These are phyloP conservation scores for Epichloe hybrida DNA, from an alignment of 2,329 filamentous ascomycete genomes.

Conservation along the genomic window DNA sequence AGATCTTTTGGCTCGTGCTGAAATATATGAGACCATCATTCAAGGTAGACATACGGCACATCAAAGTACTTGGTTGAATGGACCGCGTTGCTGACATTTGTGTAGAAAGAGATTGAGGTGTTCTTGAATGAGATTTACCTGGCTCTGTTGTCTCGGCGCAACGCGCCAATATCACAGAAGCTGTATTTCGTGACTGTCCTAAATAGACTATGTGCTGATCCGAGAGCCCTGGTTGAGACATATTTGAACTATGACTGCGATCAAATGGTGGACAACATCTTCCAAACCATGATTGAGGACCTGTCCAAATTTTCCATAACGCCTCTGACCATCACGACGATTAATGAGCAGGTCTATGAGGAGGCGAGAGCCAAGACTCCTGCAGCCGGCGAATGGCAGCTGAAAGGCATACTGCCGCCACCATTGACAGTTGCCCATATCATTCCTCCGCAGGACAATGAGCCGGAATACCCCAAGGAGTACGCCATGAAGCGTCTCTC, in stretches of 20 bases:
- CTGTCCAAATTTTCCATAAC: constrained; percentile 75
- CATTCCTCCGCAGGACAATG: constrained; percentile 40
- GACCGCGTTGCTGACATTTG: constrained; percentile 13
- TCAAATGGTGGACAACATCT: constrained; percentile 89
- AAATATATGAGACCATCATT: constrained; percentile 87
- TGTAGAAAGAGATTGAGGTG: constrained; percentile 87
- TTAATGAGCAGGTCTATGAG: constrained; percentile 77
- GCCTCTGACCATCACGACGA: constrained; percentile 58
- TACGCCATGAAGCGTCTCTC: constrained; percentile 85
- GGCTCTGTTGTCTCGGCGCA: constrained; percentile 76
- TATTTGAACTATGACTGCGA: constrained; percentile 99
- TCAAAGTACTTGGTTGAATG: not conserved
- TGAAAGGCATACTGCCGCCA: constrained; percentile 72
- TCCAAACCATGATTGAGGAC: constrained; percentile 88
- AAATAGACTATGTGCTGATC: constrained; percentile 71
- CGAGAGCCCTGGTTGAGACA: constrained; percentile 78
- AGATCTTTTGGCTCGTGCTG: constrained; percentile 96
- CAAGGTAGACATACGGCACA: constrained; percentile 45
- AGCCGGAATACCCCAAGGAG: constrained; percentile 69
- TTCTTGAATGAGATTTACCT: constrained; percentile 97
- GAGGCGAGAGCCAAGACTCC: constrained; percentile 56
- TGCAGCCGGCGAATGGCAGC: constrained; percentile 65
- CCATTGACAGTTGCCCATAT: constrained; percentile 73
- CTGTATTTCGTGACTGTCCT: constrained; percentile 80
- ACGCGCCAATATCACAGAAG: constrained; percentile 80